phyloP scores from a whole-genome alignment of 352 stramenopile genomes.

The Thalassiosira sp. region DNA sequence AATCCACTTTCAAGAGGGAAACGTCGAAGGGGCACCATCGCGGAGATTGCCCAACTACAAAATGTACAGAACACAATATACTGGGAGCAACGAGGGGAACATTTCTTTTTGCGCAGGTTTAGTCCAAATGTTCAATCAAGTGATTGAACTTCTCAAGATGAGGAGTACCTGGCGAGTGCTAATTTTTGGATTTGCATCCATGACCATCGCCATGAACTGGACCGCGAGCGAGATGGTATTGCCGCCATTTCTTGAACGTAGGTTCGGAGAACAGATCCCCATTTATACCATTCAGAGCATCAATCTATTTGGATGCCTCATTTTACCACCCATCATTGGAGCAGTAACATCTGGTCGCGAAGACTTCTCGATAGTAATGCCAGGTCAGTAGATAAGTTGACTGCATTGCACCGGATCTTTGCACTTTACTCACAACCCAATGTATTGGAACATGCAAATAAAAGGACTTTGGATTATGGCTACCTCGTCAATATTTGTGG shows the following conservation, averaged over 20 bases:
- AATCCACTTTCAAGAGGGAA: not conserved
- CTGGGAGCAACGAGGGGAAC: not conserved
- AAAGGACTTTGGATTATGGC: constrained; percentile 53
- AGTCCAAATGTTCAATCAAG: constrained; percentile 10
- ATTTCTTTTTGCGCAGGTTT: constrained; percentile 5
- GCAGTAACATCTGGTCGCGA: constrained; percentile 37
- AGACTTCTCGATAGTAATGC: constrained; percentile 51
- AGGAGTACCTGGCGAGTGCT: constrained; percentile 45
- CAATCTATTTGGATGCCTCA: constrained; percentile 51
- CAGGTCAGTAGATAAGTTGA: constrained; percentile 12
- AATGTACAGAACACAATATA: constrained; percentile 31
- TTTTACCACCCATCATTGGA: constrained; percentile 45
- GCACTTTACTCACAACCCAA: not conserved
- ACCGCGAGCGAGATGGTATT: constrained; percentile 38
- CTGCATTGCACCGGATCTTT: not conserved
- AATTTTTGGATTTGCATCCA: constrained; percentile 40
- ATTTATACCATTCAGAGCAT: constrained; percentile 60
- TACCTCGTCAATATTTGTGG: constrained; percentile 41
- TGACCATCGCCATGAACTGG: constrained; percentile 45
- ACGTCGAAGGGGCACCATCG: not conserved
- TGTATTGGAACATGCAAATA: not conserved
- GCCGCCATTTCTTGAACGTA: constrained; percentile 45
- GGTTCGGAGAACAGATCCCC: constrained; percentile 41
- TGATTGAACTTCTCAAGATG: constrained; percentile 23
- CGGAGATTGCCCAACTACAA: constrained; percentile 26